Base-by-base conservation (phyloP, 257 asterid species). In the Ajuga chamaepitys region DNA sequence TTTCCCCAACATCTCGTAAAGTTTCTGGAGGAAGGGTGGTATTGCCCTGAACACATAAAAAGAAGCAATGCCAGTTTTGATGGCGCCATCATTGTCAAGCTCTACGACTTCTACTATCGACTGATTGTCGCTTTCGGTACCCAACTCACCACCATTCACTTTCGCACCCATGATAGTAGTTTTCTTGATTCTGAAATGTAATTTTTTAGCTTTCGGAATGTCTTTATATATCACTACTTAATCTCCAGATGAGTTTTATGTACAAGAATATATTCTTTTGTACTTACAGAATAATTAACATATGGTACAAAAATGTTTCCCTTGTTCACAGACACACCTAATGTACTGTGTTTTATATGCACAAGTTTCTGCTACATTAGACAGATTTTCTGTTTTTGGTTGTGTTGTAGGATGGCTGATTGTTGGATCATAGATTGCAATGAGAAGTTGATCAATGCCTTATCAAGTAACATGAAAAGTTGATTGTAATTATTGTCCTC, bases 11-110 rank as follows among this genome's bases (percentile, higher is more conserved):
- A 83, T 83, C 50, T 79, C 83, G 54, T 77, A 79, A 42, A 68
- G 60, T 74, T 86, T 83, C 44, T 65, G 71, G 64, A 86, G 41
- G 30, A 86, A 85, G 0, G 85, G 80, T 0, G 79, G 80, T 11
- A 75, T 73, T 25, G 75, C 58, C 25, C 69, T 70, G 51, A 28
- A 56, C 9, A 4, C 24, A 35, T 56, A 22, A n/a, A 9, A 22
- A 28, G 70, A 37, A 45, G 14, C 41, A 16, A 47, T 24, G 5
- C 16, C 30, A 1, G 32, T 12, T 18, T 42, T 34, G 10, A 50
- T 66, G 17, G 44, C 53, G 9, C 54, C 59, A 28, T 67, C 57
- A 10, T 18, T 13, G 9, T 8, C 37, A n/a, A n/a, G n/a, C n/a
- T n/a, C n/a, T n/a, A n/a, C n/a, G n/a, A 37, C 38, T 16, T 68